phyloP scores from a whole-genome alignment of 208 protist species.

The Trypanosoma vivax region DNA sequence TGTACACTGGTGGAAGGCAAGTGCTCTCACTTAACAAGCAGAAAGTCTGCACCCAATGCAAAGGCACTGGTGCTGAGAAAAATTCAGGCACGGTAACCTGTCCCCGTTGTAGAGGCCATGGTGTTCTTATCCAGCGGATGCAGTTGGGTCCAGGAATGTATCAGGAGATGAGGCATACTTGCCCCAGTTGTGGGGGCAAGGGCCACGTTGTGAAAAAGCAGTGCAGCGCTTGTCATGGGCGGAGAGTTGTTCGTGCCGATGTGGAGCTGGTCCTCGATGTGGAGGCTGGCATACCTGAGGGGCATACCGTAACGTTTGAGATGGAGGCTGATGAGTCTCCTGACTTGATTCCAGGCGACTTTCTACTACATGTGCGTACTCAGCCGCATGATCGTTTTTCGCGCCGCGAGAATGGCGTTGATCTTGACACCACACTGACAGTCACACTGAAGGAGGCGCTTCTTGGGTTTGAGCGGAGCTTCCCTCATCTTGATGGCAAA shows the following conservation, averaged over 20 bases:
- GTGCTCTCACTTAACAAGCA: conserved; percentile 78
- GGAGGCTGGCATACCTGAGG: conserved; percentile 63
- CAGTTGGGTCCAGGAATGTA: conserved; percentile 69
- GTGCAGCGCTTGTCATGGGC: conserved; percentile 74
- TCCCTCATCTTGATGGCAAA: conserved; percentile 85
- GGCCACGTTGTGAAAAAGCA: conserved; percentile 67
- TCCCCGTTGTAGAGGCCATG: conserved; percentile 47
- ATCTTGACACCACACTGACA: conserved; percentile 71
- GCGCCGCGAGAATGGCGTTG: conserved; percentile 57
- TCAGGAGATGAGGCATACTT: conserved; percentile 70
- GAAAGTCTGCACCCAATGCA: conserved; percentile 78
- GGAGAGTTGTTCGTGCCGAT: conserved; percentile 41
- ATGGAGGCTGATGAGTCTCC: conserved; percentile 81
- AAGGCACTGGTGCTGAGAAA: conserved; percentile 41
- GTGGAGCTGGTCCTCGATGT: conserved; percentile 55
- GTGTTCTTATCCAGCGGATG: conserved; percentile 57
- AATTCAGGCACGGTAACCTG: conserved; percentile 29
- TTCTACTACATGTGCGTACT: conserved; percentile 49
- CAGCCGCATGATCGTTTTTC: conserved; percentile 66
- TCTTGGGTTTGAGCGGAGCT: conserved; percentile 73
- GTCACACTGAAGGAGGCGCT: conserved; percentile 87
- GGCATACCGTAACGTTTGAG: conserved; percentile 66
- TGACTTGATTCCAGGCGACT: conserved; percentile 76
- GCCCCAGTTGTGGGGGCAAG: conserved; percentile 76
- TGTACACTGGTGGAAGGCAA: conserved; percentile 89